Evolutionary conservation across 1,139 yeast genomes (phyloP).

Genomic region (Diutina scorzettiae): DNA sequence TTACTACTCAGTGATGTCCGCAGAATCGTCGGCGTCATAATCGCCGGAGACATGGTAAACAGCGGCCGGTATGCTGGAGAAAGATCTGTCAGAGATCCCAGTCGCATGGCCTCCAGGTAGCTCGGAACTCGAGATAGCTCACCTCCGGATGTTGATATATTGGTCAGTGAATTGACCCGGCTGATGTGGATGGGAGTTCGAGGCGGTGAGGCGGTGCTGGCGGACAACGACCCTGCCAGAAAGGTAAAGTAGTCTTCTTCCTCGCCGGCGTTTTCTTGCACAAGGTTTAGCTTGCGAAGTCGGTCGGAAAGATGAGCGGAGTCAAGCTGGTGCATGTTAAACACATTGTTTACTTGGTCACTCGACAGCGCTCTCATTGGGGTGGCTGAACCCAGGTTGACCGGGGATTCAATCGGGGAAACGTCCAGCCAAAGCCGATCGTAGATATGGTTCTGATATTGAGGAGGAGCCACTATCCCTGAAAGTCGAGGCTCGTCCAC

Average conservation of each 20-base stretch:
- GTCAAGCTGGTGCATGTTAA: constrained; percentile 24
- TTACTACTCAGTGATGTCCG: not conserved
- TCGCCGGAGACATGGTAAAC: not conserved
- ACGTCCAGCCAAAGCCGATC: constrained; percentile 76
- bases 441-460: constrained; percentile 74
- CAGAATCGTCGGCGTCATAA: not conserved
- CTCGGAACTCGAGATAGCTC: constrained; percentile 65
- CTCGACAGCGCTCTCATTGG: constrained; percentile 16
- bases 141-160: constrained; percentile 8
- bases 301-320: constrained; percentile 12
- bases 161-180: not conserved
- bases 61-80: constrained; percentile 58
- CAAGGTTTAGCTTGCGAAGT: not conserved
- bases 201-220: not conserved
- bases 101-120: constrained; percentile 60
- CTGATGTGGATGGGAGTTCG: not conserved
- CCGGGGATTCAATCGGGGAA: constrained; percentile 46
- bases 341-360: constrained; percentile 19
- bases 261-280: not conserved
- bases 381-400: constrained; percentile 39
- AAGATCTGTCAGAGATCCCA: constrained; percentile 30
- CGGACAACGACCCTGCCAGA: not conserved
- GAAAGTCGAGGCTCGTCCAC: constrained; percentile 20
- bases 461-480: constrained; percentile 73
- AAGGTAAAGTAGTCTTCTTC: constrained; percentile 15